Percentiles rank a stretch among this genome's conserved stretches.
Conservation (phyloP, 2,329 filamentous ascomycete genomes). For the Cordyceps militaris region DNA sequence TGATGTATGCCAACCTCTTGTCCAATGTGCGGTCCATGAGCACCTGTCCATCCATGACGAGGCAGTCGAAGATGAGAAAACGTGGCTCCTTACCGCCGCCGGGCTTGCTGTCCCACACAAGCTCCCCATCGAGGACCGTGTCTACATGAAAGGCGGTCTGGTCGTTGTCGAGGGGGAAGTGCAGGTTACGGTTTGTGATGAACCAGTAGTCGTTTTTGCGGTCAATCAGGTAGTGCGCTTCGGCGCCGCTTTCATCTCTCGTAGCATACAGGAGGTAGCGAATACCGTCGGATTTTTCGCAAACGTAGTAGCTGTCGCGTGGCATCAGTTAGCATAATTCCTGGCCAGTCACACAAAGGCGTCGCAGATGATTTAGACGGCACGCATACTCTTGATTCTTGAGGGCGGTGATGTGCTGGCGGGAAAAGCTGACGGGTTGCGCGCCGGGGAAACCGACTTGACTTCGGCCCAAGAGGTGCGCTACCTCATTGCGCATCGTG, state of each 20-base stretch:
- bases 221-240: constrained; percentile 89
- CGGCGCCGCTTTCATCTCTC: constrained; percentile 49
- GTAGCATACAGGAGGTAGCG: constrained; percentile 92
- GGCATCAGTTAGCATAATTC: constrained; percentile 7
- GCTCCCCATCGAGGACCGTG: constrained; percentile 86
- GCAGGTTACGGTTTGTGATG: constrained; percentile 60
- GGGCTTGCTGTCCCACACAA: constrained; percentile 74
- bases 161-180: constrained; percentile 69
- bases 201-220: constrained; percentile 97
- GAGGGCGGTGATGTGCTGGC: constrained; percentile 75
- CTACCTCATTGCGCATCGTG: constrained; percentile 65
- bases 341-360: background rate
- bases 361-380: background rate
- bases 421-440: constrained; percentile 87
- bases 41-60: constrained; percentile 70
- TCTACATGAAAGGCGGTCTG: constrained; percentile 63
- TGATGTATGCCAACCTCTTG: constrained; percentile 83
- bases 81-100: constrained; percentile 64
- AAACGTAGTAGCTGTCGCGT: constrained; percentile 72
- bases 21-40: constrained; percentile 76
- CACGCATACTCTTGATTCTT: constrained; percentile 59
- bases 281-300: constrained; percentile 96
- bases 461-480: constrained; percentile 63
- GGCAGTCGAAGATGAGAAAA: constrained; percentile 89
- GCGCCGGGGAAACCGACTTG: constrained; percentile 74